Evolutionary conservation across 805 yeast species (phyloP), one percentile per base, ranked within the genome.

Genomic region (Yarrowia bubula): DNA sequence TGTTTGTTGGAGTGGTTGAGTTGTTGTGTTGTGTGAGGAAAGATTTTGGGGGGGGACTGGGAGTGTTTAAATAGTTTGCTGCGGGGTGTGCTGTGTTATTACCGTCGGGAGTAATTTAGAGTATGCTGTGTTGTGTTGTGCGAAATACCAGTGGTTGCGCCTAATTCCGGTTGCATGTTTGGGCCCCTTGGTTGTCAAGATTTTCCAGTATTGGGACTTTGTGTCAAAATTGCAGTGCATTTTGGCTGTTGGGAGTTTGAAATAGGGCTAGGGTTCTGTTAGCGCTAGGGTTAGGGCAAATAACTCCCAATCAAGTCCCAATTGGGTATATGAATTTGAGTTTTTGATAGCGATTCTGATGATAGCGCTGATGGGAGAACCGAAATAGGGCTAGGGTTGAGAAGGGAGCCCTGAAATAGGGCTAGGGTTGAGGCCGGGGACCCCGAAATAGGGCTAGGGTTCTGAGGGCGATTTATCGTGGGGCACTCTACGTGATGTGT

Each of bases 41-140:
- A 66, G 98, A 98, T 1, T 82, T 93, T 0, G 92, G 92, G 92
- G 98, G 95, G 76, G 97, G 90, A 1, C 90, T 93, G 71, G 98
- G 98, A 1, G 95, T 28, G 61, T 31, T 90, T 75, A 90, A 90
- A 28, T 73, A 73, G 65, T 70, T 64, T 67, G 35, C 72, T 74
- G 8, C 74, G 67, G 67, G n/a, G 15, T 37, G 61, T 41, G 61
- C 61, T 55, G 47, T 32, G 61, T 14, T 41, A 15, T 55, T 42
- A 11, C n/a, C 38, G 44, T 4, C 37, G 35, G 31, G 61, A 22
- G 61, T 55, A 55, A 41, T 39, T 55, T 55, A 41, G 47, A 32
- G 61, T 55, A 15, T 55, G 61, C 11, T 32, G 28, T 53, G 60
- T 22, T 53, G 60, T 53, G 35, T 37, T 18, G 46, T 38, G 60